Evolutionary conservation across 140 eudicot species (phyloP), one percentile per base, ranked within the genome.

Genomic region (Bidens hawaiensis): DNA sequence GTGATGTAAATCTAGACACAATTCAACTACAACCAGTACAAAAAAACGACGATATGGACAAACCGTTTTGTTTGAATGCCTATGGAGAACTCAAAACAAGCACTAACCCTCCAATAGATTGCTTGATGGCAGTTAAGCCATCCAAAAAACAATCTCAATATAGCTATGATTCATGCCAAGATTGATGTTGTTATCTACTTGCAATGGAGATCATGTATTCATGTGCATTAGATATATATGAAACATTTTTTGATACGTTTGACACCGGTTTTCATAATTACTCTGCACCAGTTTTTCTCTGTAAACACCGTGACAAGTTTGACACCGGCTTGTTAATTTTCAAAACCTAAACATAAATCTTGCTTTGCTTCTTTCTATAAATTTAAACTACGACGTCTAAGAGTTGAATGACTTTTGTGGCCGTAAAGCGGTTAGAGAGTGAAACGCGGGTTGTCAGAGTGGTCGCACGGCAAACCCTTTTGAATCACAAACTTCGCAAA

Each of bases 11-110:
- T 21, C 41, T 83, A 19, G 71, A 36, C 38, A 62, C 69, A 9
- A 73, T 83, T 28, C 74, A 79, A 21, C 73, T 84, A 6, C 76
- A 50, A 56, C 78, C 84, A 0, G 22, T 51, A 8, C 69, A 77
- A 56, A 68, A 43, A 68, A 52, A 49, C 55, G 17, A 26, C 0
- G 4, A 52, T 14, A 11, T 46, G 18, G 49, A 33, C 19, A 62
- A 61, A 67, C 83, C 90, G 1, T 80, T 60, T 42, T 80, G 90
- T 59, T 73, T 61, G 50, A 69, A 83, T 36, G 64, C 81, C 12
- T 80, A 74, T 17, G 90, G 90, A 50, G 59, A 71, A 66, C 43
- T 74, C 31, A 68, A 66, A 40, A 80, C 86, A 27, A 73, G 53
- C 38, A 80, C 90, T 17, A 68, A 30, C 28, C 86, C 90, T 38